A percentile compares a stretch with the other conserved stretches of the same genome.
Conservation (phyloP, 192 early-diverging fungal genomes). For the Coemansia sp. region DNA sequence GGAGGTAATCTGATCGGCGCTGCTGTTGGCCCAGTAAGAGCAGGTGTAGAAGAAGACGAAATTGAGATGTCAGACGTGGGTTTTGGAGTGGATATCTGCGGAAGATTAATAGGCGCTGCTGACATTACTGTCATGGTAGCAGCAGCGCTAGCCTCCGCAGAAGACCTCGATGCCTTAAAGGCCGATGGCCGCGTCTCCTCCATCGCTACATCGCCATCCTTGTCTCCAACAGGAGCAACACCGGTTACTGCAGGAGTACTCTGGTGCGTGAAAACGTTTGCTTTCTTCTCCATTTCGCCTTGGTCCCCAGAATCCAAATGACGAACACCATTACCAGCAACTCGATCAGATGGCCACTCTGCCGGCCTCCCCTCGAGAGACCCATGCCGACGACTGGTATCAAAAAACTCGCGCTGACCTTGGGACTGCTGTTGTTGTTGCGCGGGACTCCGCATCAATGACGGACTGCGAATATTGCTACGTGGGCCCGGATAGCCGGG, state of each 20-base stretch:
- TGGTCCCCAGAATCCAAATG: not conserved
- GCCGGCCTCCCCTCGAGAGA: not conserved
- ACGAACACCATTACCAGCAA: not conserved
- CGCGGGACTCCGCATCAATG: conserved; percentile 20
- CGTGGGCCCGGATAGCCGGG: not conserved
- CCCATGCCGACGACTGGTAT: not conserved
- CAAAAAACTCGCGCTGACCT: not conserved
- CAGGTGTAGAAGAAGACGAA: conserved; percentile 20
- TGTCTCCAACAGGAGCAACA: conserved; percentile 10
- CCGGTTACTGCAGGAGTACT: not conserved
- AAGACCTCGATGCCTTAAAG: conserved; percentile 7
- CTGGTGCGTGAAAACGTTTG: conserved; percentile 4
- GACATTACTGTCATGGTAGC: conserved; percentile 17
- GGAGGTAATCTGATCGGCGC: conserved; percentile 51
- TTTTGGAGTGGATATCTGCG: conserved; percentile 26
- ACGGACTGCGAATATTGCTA: conserved; percentile 34
- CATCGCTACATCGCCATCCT: conserved; percentile 39
- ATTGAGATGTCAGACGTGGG: conserved; percentile 13
- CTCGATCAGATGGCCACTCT: not conserved
- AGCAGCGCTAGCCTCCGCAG: conserved; percentile 9
- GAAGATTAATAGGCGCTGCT: conserved; percentile 31
- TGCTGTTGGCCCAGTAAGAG: conserved; percentile 42
- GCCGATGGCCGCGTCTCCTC: conserved; percentile 18
- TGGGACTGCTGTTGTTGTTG: conserved; percentile 10
- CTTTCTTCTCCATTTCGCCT: not conserved